Conservation (phyloP, 23 red algal species). For the Gracilaria vermiculophylla region DNA sequence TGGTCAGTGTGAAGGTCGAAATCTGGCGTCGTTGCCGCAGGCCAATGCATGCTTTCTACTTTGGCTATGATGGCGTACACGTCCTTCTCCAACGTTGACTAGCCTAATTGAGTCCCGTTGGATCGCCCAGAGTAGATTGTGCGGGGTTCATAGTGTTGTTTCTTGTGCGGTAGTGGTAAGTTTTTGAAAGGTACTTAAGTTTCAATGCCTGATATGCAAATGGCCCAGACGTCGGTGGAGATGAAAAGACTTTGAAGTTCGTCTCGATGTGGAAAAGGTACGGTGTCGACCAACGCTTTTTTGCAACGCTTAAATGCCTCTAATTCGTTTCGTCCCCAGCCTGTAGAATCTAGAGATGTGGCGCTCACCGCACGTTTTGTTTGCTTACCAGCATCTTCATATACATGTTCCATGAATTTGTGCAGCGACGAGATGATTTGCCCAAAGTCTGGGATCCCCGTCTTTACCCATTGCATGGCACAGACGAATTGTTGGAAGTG, state of each 20-base stretch:
- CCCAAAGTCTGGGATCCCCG: background rate
- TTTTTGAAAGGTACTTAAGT: background rate
- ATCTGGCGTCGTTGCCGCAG: background rate
- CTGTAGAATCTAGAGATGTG: background rate
- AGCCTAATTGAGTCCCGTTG: background rate
- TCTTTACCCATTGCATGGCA: background rate
- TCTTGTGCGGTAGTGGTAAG: background rate
- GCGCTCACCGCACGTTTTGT: background rate
- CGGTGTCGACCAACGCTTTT: background rate
- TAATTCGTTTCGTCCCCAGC: background rate
- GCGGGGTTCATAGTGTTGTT: background rate
- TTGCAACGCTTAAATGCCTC: background rate
- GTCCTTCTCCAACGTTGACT: background rate
- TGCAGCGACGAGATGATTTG: no score
- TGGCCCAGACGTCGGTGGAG: background rate
- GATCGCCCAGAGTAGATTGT: background rate
- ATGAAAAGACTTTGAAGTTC: background rate
- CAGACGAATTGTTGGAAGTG: conserved; percentile 23
- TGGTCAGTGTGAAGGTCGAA: conserved; percentile 8
- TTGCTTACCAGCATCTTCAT: background rate
- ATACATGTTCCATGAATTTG: background rate
- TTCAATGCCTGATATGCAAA: background rate
- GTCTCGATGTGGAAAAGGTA: background rate
- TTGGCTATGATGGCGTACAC: background rate
- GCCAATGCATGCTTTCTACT: background rate